A percentile compares a stretch with the other conserved stretches of the same genome.
These are phyloP conservation scores for Darksidea phi DNA, from an alignment of 495 filamentous ascomycete species.

Conservation along the genomic window DNA sequence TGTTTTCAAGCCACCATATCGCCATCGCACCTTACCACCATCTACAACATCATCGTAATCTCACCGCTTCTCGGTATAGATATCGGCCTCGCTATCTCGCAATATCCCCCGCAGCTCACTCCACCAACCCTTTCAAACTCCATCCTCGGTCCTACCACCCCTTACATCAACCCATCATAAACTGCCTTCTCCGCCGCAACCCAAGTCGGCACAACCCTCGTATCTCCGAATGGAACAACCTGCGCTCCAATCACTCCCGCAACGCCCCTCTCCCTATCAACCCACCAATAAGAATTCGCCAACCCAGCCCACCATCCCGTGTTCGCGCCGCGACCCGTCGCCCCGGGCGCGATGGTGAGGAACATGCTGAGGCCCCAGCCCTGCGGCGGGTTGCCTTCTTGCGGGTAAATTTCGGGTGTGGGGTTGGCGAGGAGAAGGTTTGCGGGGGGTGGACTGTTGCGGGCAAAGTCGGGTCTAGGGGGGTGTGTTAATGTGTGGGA, in stretches of 20 bases:
- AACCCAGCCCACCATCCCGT: constrained; percentile 61
- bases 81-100: no score
- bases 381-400: constrained; percentile 51
- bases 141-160: neutral
- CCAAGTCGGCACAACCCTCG: constrained; percentile 24
- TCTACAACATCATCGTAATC: no score
- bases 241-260: constrained; percentile 58
- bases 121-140: no score
- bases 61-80: no score
- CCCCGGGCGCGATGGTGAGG: constrained; percentile 43
- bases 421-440: constrained; percentile 54
- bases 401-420: constrained; percentile 52
- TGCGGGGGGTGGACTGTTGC: constrained; percentile 47
- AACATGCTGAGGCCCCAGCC: constrained; percentile 63
- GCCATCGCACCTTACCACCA: no score
- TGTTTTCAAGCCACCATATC: no score
- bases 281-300: constrained; percentile 62
- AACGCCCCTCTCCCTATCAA: constrained; percentile 58
- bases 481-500: constrained; percentile 15
- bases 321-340: constrained; percentile 51
- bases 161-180: constrained; percentile 23
- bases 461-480: constrained; percentile 48
- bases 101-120: no score
- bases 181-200: constrained; percentile 22
- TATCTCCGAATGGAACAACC: constrained; percentile 56